Evolutionary conservation across 1,284 basidiomycete genomes (phyloP), one percentile per base, ranked within the genome.

Genomic region (Pisolithus thermaeus): DNA sequence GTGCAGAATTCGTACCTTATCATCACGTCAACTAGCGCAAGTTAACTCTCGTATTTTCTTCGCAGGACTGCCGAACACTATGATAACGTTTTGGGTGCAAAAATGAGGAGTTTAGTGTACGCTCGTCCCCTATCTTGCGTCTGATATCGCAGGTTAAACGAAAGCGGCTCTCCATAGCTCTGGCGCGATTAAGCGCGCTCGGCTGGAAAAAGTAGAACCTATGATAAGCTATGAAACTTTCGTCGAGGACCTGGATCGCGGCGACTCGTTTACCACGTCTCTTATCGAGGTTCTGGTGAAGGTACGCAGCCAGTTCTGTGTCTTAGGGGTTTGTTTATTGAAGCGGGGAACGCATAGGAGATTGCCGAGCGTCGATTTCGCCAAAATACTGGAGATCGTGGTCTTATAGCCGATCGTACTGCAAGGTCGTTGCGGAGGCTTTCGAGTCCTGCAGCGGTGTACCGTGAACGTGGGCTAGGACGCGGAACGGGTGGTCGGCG

Each of bases 61-160:
- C 47, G 9, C 47, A 87, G 85, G 85, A 84, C 83, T 27, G 68
- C 78, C 38, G 78, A 80, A 61, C 78, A 84, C 59, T 75, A 78
- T 56, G 86, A 88, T 68, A 78, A 85, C 61, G 80, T 87, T 28
- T 70, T 88, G 7, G 75, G 77, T 58, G 70, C 76, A 52, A 88
- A 88, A 76, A 74, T 88, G 58, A 85, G 81, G 66, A 79, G 68
- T 60, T 61, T 89, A 62, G 79, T 87, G 86, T 89, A 77, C 62
- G 83, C 70, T 47, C 57, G 48, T 50, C 56, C 48, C 46, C 49
- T 41, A 41, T n/a, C 41, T 27, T 32, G 14, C 46, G 3, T 25
- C 4, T 14, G 6, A 14, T 23, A 6, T 18, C 18, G 18, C 41
- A 23, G 12, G 20, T 53, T 58, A 5, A 56, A 11, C 28, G 42